phyloP scores from a whole-genome alignment of 2,329 filamentous ascomycete species.

The Ambrosiella cleistominuta region DNA sequence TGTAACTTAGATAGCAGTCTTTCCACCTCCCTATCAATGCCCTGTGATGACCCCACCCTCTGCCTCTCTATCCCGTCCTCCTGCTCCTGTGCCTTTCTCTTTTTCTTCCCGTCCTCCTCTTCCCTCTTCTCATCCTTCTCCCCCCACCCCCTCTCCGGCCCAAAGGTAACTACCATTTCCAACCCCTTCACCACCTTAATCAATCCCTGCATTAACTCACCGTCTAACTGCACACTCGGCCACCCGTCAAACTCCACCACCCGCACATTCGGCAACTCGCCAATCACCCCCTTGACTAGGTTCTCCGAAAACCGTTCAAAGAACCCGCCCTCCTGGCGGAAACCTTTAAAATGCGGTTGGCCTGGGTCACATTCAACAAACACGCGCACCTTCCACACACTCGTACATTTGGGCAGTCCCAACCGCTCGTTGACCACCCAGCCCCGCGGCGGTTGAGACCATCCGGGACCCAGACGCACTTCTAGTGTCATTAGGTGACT shows the following conservation, averaged over 20 bases:
- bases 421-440: conserved; percentile 52
- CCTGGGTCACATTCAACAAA: conserved; percentile 60
- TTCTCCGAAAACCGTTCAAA: conserved; percentile 49
- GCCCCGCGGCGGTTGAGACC: conserved; percentile 48
- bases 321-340: conserved; percentile 46
- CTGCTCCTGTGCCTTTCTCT: neutral
- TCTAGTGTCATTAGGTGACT: conserved; percentile 45
- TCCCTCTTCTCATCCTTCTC: conserved; percentile 18
- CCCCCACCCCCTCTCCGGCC: conserved; percentile 48
- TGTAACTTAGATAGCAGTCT: no score
- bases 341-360: conserved; percentile 48
- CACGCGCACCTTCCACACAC: conserved; percentile 41
- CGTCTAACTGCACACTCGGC: conserved; percentile 44
- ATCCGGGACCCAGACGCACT: conserved; percentile 55
- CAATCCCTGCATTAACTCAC: conserved; percentile 46
- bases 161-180: conserved; percentile 44
- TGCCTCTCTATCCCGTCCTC: neutral
- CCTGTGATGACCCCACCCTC: no score
- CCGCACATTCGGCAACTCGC: conserved; percentile 36
- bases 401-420: conserved; percentile 43
- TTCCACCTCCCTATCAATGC: no score
- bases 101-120: neutral
- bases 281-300: conserved; percentile 39
- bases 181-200: conserved; percentile 32
- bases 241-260: conserved; percentile 54